Conservation (phyloP, 805 yeast genomes). For the Kregervanrija fluxuum region DNA sequence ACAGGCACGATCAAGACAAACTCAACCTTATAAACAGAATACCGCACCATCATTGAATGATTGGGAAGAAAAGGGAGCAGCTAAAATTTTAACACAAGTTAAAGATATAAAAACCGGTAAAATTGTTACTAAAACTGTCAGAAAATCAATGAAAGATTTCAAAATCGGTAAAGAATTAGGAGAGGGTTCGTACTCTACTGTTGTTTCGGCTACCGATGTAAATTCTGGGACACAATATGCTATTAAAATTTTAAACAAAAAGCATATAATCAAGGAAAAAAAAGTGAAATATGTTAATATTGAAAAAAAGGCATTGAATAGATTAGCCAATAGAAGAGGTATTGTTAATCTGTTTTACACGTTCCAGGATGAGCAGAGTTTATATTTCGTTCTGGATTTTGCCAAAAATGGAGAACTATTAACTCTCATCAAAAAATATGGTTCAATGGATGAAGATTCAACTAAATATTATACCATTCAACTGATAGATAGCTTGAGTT, state of each 20-base stretch:
- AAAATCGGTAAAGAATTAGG: conserved; percentile 84
- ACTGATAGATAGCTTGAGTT: conserved; percentile 62
- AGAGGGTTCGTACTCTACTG: conserved; percentile 95
- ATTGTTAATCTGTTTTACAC: conserved; percentile 67
- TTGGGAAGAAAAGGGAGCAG: conserved; percentile 57
- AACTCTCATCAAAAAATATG: conserved; percentile 57
- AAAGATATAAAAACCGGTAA: conserved; percentile 39
- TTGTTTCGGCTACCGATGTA: conserved; percentile 74
- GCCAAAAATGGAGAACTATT: conserved; percentile 76
- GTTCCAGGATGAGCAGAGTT: conserved; percentile 67
- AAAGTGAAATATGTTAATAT: conserved; percentile 80
- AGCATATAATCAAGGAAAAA: conserved; percentile 73
- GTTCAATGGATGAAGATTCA: conserved; percentile 65
- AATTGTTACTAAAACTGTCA: conserved; percentile 42
- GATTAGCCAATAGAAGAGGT: conserved; percentile 50
- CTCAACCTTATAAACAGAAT: neutral
- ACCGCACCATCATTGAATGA: conserved; percentile 26
- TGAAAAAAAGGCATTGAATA: conserved; percentile 71
- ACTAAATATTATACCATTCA: conserved; percentile 67
- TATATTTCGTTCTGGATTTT: conserved; percentile 70
- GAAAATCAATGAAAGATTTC: conserved; percentile 68
- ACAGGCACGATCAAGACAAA: neutral
- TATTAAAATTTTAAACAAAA: conserved; percentile 66
- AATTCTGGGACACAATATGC: conserved; percentile 62
- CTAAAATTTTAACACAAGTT: conserved; percentile 40